These are phyloP conservation scores for Diplodia scrobiculata DNA, from an alignment of 2,329 filamentous ascomycete genomes.

Conservation along the genomic window DNA sequence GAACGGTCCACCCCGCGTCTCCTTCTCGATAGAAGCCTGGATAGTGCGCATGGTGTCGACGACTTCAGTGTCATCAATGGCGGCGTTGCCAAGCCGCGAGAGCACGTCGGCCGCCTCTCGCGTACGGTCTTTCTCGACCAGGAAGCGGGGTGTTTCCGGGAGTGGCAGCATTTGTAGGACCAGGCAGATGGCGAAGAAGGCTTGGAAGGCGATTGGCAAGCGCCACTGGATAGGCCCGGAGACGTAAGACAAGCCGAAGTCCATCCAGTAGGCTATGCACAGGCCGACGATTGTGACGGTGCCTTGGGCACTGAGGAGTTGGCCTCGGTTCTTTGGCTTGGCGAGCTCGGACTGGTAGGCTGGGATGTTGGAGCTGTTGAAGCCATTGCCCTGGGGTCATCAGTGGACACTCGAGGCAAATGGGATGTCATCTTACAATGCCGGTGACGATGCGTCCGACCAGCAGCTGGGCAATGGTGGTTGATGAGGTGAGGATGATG, in stretches of 20 bases:
- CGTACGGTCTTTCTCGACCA: constrained; percentile 39
- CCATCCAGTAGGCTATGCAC: constrained; percentile 54
- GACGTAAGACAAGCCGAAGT: constrained; percentile 15
- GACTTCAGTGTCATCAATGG: constrained; percentile 31
- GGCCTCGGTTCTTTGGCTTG: constrained; percentile 46
- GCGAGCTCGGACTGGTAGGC: constrained; percentile 47
- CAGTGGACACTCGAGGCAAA: too few species aligned
- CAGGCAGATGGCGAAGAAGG: constrained; percentile 60
- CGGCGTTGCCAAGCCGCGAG: neutral
- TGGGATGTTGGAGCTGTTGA: constrained; percentile 47
- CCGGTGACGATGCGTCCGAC: constrained; percentile 48
- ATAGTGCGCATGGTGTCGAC: constrained; percentile 45
- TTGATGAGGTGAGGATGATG: constrained; percentile 44
- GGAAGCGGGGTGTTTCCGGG: constrained; percentile 45
- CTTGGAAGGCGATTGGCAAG: constrained; percentile 60
- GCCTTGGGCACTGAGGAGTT: constrained; percentile 55
- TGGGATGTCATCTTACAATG: constrained; percentile 36
- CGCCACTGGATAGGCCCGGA: constrained; percentile 35
- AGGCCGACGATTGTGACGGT: constrained; percentile 53
- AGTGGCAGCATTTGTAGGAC: constrained; percentile 52
- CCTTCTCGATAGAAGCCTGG: constrained; percentile 40
- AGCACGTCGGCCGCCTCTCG: constrained; percentile 35
- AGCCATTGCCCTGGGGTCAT: constrained; percentile 30
- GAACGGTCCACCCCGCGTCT: constrained; percentile 41
- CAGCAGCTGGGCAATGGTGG: constrained; percentile 45